Percentiles rank a stretch among this genome's conserved stretches.
Conservation (phyloP, 768 basidiomycete species). For the Pisolithus sp. region DNA sequence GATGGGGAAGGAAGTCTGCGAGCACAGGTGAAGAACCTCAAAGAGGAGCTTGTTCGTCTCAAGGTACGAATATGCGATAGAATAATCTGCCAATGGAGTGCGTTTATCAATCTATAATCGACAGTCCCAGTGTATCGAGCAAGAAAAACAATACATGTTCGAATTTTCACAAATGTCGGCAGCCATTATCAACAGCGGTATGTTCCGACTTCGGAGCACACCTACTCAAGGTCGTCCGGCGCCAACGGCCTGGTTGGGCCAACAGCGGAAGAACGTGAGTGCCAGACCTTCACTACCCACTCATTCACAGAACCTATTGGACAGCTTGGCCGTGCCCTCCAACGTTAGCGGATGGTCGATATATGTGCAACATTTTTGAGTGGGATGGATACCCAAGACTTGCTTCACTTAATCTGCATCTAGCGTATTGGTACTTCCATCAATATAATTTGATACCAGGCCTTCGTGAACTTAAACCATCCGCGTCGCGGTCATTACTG, state of each 20-base stretch:
- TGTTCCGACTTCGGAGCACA: constrained; percentile 57
- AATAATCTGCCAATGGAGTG: background rate
- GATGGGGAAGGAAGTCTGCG: constrained; percentile 66
- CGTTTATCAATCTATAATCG: background rate
- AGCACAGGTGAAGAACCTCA: constrained; percentile 56
- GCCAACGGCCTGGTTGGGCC: constrained; percentile 64
- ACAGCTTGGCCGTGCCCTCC: constrained; percentile 26
- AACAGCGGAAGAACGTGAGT: constrained; percentile 50
- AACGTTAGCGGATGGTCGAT: constrained; percentile 11
- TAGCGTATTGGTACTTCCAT: background rate
- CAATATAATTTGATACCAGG: background rate
- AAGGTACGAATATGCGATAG: constrained; percentile 34
- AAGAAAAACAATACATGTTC: constrained; percentile 52
- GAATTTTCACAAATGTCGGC: constrained; percentile 83
- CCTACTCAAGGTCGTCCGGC: constrained; percentile 42
- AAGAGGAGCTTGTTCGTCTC: constrained; percentile 55
- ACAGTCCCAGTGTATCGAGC: constrained; percentile 48
- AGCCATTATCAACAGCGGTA: constrained; percentile 64
- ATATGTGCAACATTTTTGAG: background rate
- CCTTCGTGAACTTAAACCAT: too few species aligned
- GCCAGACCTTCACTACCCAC: background rate
- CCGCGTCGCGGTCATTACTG: too few species aligned
- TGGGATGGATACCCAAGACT: constrained; percentile 11
- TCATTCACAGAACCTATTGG: background rate
- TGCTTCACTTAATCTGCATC: constrained; percentile 6